Percentiles rank a stretch among this genome's conserved stretches.
Conservation (phyloP, 2,329 filamentous ascomycete species). For the Exophiala viscosa region DNA sequence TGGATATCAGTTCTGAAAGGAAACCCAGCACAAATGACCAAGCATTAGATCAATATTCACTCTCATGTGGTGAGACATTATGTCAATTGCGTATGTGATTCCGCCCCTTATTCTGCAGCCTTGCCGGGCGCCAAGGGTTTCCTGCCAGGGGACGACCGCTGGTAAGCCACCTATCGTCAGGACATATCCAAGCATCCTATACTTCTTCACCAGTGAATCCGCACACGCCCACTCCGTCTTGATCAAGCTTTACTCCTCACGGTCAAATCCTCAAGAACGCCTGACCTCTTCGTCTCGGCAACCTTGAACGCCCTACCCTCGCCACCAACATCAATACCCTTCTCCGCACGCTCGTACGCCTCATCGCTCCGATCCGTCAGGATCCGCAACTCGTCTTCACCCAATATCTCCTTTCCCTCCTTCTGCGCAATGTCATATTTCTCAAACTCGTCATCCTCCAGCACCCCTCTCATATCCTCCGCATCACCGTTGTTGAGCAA, state of each 20-base stretch:
- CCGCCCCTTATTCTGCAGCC: no score
- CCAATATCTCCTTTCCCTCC: constrained; percentile 56
- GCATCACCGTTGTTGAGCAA: constrained; percentile 54
- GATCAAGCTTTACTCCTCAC: constrained; percentile 14
- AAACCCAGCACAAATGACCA: no score
- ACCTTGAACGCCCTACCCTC: constrained; percentile 60
- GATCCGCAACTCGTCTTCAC: constrained; percentile 69
- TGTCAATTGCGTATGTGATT: no score
- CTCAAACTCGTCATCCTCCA: constrained; percentile 57
- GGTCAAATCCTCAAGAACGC: constrained; percentile 27
- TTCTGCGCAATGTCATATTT: constrained; percentile 51
- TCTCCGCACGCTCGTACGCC: constrained; percentile 69
- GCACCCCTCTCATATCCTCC: constrained; percentile 23
- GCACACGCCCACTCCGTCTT: no score
- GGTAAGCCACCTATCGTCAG: no score
- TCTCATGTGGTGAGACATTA: no score
- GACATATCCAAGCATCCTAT: neutral
- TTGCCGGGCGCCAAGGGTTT: no score
- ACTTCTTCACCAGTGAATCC: neutral
- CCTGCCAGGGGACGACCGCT: no score
- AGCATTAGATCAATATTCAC: no score
- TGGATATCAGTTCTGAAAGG: no score
- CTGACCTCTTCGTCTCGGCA: constrained; percentile 67
- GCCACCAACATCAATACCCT: constrained; percentile 68
- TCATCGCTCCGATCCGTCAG: constrained; percentile 71